A percentile compares a stretch with the other conserved stretches of the same genome.
phyloP scores from a whole-genome alignment of 1,139 yeast species.

The Tardiomyces blankii region DNA sequence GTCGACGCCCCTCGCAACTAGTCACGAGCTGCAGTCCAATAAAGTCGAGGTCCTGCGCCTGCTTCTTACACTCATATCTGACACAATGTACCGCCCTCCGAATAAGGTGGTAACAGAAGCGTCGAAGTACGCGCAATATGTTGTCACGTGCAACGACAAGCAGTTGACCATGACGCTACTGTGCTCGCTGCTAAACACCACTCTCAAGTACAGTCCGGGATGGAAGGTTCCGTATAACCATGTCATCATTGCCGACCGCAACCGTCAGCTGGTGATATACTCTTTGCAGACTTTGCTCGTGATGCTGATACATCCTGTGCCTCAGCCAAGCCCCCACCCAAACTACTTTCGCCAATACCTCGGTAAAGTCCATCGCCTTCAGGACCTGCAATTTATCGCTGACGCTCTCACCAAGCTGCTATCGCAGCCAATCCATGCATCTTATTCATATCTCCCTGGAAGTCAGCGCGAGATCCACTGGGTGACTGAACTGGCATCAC shows the following conservation, averaged over 20 bases:
- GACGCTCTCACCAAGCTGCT: constrained; percentile 12
- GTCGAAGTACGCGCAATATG: constrained; percentile 45
- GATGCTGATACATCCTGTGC: constrained; percentile 57
- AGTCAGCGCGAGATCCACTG: constrained; percentile 21
- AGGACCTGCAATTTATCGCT: constrained; percentile 36
- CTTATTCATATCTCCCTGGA: constrained; percentile 24
- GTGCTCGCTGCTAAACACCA: constrained; percentile 57
- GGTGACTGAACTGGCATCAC: constrained; percentile 40
- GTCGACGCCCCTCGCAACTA: constrained; percentile 33
- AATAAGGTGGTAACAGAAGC: constrained; percentile 39
- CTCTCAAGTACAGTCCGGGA: constrained; percentile 26
- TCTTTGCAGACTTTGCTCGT: constrained; percentile 52
- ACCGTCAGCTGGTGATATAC: constrained; percentile 44
- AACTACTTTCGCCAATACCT: constrained; percentile 24
- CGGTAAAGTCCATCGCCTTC: constrained; percentile 26
- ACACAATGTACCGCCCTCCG: constrained; percentile 43
- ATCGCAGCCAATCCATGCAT: constrained; percentile 24
- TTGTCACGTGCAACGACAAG: constrained; percentile 46
- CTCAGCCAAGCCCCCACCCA: constrained; percentile 20
- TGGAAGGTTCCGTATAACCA: constrained; percentile 33
- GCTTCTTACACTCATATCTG: constrained; percentile 52
- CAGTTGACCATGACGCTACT: constrained; percentile 41
- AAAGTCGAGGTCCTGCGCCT: constrained; percentile 58
- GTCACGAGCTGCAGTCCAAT: constrained; percentile 43
- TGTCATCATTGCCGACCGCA: constrained; percentile 32